These are phyloP conservation scores for Triticum timopheevii DNA, from an alignment of 176 grass and related monocot genomes.

Conservation along the genomic window DNA sequence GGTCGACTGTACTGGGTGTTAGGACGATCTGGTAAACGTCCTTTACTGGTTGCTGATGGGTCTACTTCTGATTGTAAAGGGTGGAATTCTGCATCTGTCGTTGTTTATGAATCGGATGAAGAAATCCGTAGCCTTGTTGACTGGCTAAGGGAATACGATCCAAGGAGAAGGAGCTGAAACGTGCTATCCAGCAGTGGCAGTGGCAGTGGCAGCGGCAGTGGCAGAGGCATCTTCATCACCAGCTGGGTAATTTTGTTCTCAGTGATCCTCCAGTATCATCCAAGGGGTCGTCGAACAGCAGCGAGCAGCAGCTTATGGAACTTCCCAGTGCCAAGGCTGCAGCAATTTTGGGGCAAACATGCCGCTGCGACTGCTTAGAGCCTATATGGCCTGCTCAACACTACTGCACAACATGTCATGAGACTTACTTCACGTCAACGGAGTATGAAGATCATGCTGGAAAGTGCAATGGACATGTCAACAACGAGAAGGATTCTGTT, in stretches of 20 bases:
- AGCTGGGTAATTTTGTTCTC: constrained; percentile 28
- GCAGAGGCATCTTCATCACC: constrained; percentile 39
- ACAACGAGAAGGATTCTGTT: constrained; percentile 51
- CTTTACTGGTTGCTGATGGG: constrained; percentile 77
- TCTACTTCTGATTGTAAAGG: constrained; percentile 55
- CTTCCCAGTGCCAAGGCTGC: constrained; percentile 66
- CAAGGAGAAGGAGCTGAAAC: constrained; percentile 85
- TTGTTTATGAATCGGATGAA: constrained; percentile 76
- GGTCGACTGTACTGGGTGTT: constrained; percentile 86
- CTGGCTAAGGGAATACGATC: constrained; percentile 75
- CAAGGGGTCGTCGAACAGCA: constrained; percentile 9
- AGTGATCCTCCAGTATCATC: constrained; percentile 31
- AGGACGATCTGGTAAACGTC: constrained; percentile 66
- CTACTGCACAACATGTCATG: constrained; percentile 83
- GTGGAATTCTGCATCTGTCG: constrained; percentile 49
- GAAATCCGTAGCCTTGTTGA: constrained; percentile 69
- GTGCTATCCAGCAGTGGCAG: constrained; percentile 60
- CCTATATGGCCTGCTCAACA: constrained; percentile 68
- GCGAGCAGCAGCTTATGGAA: constrained; percentile 27
- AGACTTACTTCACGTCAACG: constrained; percentile 43
- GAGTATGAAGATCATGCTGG: constrained; percentile 81
- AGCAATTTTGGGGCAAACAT: constrained; percentile 61
- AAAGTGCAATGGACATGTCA: constrained; percentile 49
- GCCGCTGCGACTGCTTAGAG: constrained; percentile 85
- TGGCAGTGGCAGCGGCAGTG: constrained; percentile 41